Evolutionary conservation across 352 stramenopile species (phyloP).

Genomic region (Aphanomyces invadans): DNA sequence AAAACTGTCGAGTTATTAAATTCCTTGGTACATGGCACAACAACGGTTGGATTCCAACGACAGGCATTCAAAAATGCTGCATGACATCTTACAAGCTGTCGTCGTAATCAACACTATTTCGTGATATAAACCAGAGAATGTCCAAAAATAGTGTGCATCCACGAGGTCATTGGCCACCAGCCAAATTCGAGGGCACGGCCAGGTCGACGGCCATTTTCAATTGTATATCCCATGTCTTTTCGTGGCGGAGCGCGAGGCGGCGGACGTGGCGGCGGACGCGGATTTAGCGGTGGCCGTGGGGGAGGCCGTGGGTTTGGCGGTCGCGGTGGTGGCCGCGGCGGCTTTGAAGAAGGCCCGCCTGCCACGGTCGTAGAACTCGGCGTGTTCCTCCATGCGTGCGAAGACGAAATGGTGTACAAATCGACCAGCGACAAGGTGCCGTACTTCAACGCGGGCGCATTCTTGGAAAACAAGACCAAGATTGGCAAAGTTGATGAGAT

Average conservation of each 20-base stretch:
- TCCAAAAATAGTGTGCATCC: conserved; percentile 12
- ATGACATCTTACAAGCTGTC: neutral
- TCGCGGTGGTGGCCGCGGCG: conserved; percentile 35
- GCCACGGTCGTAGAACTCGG: conserved; percentile 86
- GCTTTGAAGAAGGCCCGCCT: conserved; percentile 53
- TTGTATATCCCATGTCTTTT: conserved; percentile 41
- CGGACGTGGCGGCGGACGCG: conserved; percentile 35
- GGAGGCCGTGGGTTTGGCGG: conserved; percentile 39
- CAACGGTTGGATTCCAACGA: too few relatives aligned
- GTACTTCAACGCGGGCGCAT: conserved; percentile 98
- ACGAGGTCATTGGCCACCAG: conserved; percentile 21
- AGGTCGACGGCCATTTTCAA: conserved; percentile 4
- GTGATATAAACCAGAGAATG: neutral
- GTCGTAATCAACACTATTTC: neutral
- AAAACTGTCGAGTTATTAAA: too few relatives aligned
- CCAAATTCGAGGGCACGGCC: conserved; percentile 1
- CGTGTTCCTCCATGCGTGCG: conserved; percentile 93
- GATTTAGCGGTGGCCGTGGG: conserved; percentile 31
- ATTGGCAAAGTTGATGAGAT: conserved; percentile 99
- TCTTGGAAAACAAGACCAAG: conserved; percentile 98
- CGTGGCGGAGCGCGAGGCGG: conserved; percentile 37
- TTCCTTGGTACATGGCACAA: too few relatives aligned
- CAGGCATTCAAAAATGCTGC: too few relatives aligned
- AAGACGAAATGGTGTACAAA: conserved; percentile 98
- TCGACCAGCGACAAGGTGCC: conserved; percentile 94